Evolutionary conservation across 805 yeast species (phyloP).

Genomic region (Candida tallmaniae): DNA sequence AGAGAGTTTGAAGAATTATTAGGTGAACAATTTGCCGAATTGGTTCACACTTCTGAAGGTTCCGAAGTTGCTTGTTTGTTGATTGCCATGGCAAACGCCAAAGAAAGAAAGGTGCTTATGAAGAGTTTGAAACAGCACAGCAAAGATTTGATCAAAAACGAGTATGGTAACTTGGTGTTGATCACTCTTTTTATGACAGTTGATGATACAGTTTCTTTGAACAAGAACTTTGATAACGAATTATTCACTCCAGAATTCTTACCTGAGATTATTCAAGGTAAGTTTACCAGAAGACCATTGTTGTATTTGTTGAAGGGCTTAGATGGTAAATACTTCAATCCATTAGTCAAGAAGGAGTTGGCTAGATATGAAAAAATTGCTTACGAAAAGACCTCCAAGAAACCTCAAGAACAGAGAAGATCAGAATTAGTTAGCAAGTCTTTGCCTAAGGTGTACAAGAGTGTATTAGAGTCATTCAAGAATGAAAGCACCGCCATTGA

Average conservation of each 20-base stretch:
- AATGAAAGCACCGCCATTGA: slow-evolving; percentile 37
- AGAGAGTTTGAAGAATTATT: slow-evolving; percentile 79
- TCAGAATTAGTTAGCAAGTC: slow-evolving; percentile 61
- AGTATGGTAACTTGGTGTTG: slow-evolving; percentile 79
- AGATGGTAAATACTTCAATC: slow-evolving; percentile 79
- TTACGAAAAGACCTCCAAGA: slow-evolving; percentile 68
- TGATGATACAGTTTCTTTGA: slow-evolving; percentile 85
- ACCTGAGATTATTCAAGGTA: slow-evolving; percentile 56
- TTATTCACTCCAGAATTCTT: slow-evolving; percentile 44
- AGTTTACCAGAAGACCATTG: slow-evolving; percentile 85
- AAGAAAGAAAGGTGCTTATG: slow-evolving; percentile 80
- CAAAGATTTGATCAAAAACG: slow-evolving; percentile 73
- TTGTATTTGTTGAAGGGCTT: slow-evolving; percentile 74
- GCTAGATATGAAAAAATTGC: slow-evolving; percentile 54
- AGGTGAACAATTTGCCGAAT: slow-evolving; percentile 86
- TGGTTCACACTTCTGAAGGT: slow-evolving; percentile 95
- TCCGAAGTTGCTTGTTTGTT: slow-evolving; percentile 82
- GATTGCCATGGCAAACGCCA: slow-evolving; percentile 80
- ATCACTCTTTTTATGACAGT: slow-evolving; percentile 77
- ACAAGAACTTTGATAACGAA: slow-evolving; percentile 66
- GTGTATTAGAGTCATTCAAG: slow-evolving; percentile 33
- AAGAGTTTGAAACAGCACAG: slow-evolving; percentile 73
- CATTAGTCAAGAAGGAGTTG: slow-evolving; percentile 57
- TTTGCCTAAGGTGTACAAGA: slow-evolving; percentile 58
- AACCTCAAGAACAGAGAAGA: slow-evolving; percentile 75